A percentile compares a stretch with the other conserved stretches of the same genome.
These are phyloP conservation scores for Simmondsia chinensis DNA, from an alignment of 148 eudicot genomes.

Conservation along the genomic window DNA sequence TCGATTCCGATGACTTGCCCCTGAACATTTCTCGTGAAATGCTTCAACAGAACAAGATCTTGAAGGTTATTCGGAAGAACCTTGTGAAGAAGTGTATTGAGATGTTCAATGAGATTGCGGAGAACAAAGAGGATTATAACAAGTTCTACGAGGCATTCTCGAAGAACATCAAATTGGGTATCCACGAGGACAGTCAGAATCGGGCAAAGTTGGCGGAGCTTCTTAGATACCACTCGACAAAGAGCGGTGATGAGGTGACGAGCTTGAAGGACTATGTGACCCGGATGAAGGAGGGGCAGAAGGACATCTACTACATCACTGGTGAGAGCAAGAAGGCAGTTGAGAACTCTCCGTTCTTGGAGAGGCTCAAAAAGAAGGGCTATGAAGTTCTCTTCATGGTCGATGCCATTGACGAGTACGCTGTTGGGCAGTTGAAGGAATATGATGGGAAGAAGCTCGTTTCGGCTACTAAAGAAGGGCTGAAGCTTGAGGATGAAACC, in stretches of 20 bases:
- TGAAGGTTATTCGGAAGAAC: slow-evolving; percentile 89
- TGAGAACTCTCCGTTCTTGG: slow-evolving; percentile 87
- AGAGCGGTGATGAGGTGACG: slow-evolving; percentile 80
- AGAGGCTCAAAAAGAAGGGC: slow-evolving; percentile 75
- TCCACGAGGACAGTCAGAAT: slow-evolving; percentile 89
- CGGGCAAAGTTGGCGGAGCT: slow-evolving; percentile 67
- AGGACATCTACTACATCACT: slow-evolving; percentile 78
- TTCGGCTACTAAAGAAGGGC: slow-evolving; percentile 79
- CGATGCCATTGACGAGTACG: slow-evolving; percentile 94
- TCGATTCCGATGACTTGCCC: slow-evolving; percentile 85
- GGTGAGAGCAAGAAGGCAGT: slow-evolving; percentile 93
- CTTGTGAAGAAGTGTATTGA: slow-evolving; percentile 89
- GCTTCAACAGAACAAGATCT: slow-evolving; percentile 91
- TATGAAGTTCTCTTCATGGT: slow-evolving; percentile 86
- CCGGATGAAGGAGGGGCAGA: slow-evolving; percentile 89
- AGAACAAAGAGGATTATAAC: slow-evolving; percentile 86
- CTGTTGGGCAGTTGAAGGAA: slow-evolving; percentile 79
- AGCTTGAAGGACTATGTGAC: slow-evolving; percentile 87
- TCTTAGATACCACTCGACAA: slow-evolving; percentile 73
- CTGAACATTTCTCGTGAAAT: slow-evolving; percentile 88
- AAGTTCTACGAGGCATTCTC: slow-evolving; percentile 89
- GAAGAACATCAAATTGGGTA: slow-evolving; percentile 77
- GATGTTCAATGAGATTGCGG: slow-evolving; percentile 87
- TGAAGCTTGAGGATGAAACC: slow-evolving; percentile 71
- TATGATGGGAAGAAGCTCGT: slow-evolving; percentile 90